These are phyloP conservation scores for Pelargonium nanum DNA, from an alignment of 345 rosid species.

Conservation along the genomic window DNA sequence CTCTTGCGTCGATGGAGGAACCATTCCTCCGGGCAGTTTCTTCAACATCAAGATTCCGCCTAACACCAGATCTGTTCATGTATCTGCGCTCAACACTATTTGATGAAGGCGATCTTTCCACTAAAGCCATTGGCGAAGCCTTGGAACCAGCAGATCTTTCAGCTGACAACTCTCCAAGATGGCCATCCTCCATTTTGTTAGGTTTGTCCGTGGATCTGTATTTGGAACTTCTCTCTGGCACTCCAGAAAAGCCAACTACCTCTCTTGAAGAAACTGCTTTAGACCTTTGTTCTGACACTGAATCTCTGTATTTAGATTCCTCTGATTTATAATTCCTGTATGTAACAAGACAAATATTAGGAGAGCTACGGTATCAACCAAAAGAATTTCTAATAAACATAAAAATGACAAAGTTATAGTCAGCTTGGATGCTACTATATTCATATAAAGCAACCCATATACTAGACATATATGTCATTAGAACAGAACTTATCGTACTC, in stretches of 20 bases:
- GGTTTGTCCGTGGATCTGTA: slow-evolving; percentile 49
- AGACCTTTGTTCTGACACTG: slow-evolving; percentile 38
- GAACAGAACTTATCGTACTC: no score
- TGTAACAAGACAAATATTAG: slow-evolving; percentile 1
- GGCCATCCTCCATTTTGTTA: slow-evolving; percentile 54
- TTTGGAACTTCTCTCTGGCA: slow-evolving; percentile 47
- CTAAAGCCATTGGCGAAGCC: slow-evolving; percentile 59
- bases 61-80: slow-evolving; percentile 35
- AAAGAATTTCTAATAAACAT: background rate
- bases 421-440: background rate
- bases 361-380: background rate
- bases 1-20: slow-evolving; percentile 38
- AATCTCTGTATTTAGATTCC: slow-evolving; percentile 38
- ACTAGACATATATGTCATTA: no score
- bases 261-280: slow-evolving; percentile 51
- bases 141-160: slow-evolving; percentile 67
- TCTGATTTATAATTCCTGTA: slow-evolving; percentile 46
- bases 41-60: slow-evolving; percentile 62
- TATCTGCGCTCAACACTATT: slow-evolving; percentile 67
- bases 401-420: background rate
- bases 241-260: slow-evolving; percentile 37
- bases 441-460: no score
- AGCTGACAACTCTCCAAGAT: slow-evolving; percentile 40
- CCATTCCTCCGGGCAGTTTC: slow-evolving; percentile 58
- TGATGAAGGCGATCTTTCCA: slow-evolving; percentile 76